phyloP scores from a whole-genome alignment of 768 basidiomycete genomes.

The Rickenella mellea region DNA sequence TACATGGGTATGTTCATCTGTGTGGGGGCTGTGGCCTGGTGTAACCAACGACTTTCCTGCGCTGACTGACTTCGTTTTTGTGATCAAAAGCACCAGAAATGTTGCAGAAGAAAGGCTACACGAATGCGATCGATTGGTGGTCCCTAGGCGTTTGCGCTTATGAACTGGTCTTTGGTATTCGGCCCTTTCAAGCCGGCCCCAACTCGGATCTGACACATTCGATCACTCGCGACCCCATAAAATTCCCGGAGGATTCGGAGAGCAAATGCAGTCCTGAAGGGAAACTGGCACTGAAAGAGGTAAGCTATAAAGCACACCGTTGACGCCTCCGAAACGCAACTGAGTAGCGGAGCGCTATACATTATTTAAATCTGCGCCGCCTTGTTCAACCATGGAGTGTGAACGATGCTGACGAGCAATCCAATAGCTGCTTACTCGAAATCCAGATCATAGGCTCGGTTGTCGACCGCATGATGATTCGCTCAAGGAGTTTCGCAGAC shows the following conservation, averaged over 20 bases:
- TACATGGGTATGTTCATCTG: constrained; percentile 71
- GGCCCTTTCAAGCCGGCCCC: constrained; percentile 88
- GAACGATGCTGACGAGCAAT: no score
- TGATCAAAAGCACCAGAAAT: constrained; percentile 66
- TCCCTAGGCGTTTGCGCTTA: constrained; percentile 90
- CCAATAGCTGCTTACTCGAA: constrained; percentile 75
- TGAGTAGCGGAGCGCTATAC: no score
- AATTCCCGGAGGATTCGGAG: constrained; percentile 87
- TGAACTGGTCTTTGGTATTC: constrained; percentile 83
- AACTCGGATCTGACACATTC: constrained; percentile 89
- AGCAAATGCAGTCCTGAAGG: constrained; percentile 69
- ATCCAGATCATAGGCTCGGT: constrained; percentile 72
- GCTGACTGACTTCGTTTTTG: no score
- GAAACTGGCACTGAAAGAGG: constrained; percentile 70
- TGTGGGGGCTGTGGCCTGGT: no score
- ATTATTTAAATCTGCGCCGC: no score
- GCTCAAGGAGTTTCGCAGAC: constrained; percentile 64
- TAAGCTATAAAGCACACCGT: constrained; percentile 28
- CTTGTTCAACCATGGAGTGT: no score
- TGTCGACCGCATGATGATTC: constrained; percentile 76
- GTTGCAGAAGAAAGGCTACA: constrained; percentile 87
- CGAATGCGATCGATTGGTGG: constrained; percentile 95
- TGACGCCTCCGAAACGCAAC: neutral
- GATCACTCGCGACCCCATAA: constrained; percentile 78
- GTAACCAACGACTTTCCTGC: no score